Evolutionary conservation across 2,329 filamentous ascomycete species (phyloP), one percentile per base, ranked within the genome.

Genomic region (Colletotrichum cereale): DNA sequence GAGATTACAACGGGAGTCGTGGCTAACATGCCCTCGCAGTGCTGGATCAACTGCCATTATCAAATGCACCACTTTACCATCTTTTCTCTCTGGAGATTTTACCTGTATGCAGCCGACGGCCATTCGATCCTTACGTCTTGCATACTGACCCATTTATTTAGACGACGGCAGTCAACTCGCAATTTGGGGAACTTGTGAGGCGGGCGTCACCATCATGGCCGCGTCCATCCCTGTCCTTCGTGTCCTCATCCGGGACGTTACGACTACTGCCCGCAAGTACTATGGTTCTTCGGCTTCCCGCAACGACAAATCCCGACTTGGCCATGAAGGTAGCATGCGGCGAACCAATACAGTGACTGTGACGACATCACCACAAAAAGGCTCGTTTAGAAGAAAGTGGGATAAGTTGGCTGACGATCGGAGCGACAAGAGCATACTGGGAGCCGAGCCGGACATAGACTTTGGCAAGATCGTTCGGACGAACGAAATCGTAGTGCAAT

Each of bases 71-170:
- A 57, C 53, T 8, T 58, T 75, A 26, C 72, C 66, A 3, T 69
- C 55, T 14, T 44, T 74, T 3, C 44, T 62, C 11, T 66, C 70
- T 2, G 66, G 66, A 24, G 70, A 72, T 42, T 66, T 66, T 14
- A 71, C 70, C 4, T 72, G 70, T 71, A 62, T 21, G 70, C 34
- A 3, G 7, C 16, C n/a, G 3, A 3, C 1, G 6, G 26, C 77
- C 76, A 0, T 74, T 73, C 2, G 76, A 75, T 1, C 75, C 77
- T 16, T 74, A 77, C 31, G 71, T 78, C 24, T 76, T 76, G 63
- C 75, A 73, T 18, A 74, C 76, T 47, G 57, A 80, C 61, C 52
- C 48, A 57, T 16, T 52, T 67, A 2, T 58, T 2, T 14, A 72
- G 71, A 71, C 31, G 66, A 71, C 24, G 57, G 72, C 42, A 44